phyloP scores from a whole-genome alignment of 73 alveolate species.

The Tetrahymena elliotti region DNA sequence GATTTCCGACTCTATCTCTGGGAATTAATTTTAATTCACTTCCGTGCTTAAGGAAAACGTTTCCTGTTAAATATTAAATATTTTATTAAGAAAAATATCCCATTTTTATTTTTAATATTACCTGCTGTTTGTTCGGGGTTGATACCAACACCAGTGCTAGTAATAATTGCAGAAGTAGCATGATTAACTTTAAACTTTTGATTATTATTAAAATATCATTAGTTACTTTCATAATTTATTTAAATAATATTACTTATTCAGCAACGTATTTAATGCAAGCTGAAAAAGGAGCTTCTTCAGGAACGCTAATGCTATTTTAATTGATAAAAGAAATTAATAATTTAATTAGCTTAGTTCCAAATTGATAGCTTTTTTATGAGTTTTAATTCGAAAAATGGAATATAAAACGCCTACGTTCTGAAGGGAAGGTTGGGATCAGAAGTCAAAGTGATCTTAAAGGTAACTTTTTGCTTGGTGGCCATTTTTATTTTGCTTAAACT shows the following conservation, averaged over 20 bases:
- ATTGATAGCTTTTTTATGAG: too few species aligned
- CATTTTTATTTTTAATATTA: background rate
- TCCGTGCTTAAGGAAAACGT: slow-evolving; percentile 86
- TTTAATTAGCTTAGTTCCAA: slow-evolving; percentile 52
- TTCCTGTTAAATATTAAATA: background rate
- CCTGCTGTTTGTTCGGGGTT: slow-evolving; percentile 88
- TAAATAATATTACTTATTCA: slow-evolving; percentile 42
- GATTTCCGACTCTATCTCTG: slow-evolving; percentile 92
- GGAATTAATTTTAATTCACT: slow-evolving; percentile 89
- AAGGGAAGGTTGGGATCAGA: background rate
- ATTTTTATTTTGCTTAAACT: background rate
- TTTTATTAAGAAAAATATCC: background rate
- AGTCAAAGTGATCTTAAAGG: background rate
- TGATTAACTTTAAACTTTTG: slow-evolving; percentile 79
- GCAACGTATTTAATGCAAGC: slow-evolving; percentile 91
- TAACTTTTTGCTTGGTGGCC: background rate
- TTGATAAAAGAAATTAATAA: background rate
- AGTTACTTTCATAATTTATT: background rate
- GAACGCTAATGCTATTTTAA: slow-evolving; percentile 48
- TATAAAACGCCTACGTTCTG: too few species aligned
- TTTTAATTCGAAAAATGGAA: too few species aligned
- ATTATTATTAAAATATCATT: background rate
- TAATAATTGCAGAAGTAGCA: slow-evolving; percentile 83
- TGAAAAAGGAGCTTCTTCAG: slow-evolving; percentile 91
- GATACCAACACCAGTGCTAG: slow-evolving; percentile 88